These are phyloP conservation scores for Sporothrix globosa DNA, from an alignment of 2,329 filamentous ascomycete species.

Conservation along the genomic window DNA sequence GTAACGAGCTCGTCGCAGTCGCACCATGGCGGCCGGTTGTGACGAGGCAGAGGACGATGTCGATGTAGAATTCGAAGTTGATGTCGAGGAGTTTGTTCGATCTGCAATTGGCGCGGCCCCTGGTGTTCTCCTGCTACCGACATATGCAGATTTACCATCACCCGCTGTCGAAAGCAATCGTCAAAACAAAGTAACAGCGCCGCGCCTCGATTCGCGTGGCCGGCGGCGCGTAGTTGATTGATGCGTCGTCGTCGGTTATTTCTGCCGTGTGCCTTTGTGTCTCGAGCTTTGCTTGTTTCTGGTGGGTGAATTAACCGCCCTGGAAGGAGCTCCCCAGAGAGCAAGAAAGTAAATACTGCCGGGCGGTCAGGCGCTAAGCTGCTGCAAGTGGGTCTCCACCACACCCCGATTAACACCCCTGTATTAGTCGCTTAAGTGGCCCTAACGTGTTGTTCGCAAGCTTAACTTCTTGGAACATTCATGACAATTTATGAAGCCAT, in stretches of 20 bases:
- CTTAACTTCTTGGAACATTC: not conserved
- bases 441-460: conserved; percentile 22
- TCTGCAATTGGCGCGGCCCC: not conserved
- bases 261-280: not conserved
- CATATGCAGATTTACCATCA: not conserved
- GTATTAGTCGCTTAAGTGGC: conserved; percentile 11
- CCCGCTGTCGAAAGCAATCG: not conserved
- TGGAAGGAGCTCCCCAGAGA: not conserved
- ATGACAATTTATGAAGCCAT: not conserved
- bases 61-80: not conserved
- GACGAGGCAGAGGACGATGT: not conserved
- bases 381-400: not conserved
- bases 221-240: conserved; percentile 15
- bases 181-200: not conserved
- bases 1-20: conserved; percentile 48
- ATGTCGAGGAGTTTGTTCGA: not conserved
- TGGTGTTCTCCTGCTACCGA: not conserved
- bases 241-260: not conserved
- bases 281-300: not conserved
- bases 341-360: conserved; percentile 32
- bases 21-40: conserved; percentile 46
- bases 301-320: not conserved
- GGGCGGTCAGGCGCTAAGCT: conserved; percentile 35
- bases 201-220: not conserved
- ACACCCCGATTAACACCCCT: not conserved